Conservation (phyloP, 768 basidiomycete genomes). For the Termitomyces sp. region DNA sequence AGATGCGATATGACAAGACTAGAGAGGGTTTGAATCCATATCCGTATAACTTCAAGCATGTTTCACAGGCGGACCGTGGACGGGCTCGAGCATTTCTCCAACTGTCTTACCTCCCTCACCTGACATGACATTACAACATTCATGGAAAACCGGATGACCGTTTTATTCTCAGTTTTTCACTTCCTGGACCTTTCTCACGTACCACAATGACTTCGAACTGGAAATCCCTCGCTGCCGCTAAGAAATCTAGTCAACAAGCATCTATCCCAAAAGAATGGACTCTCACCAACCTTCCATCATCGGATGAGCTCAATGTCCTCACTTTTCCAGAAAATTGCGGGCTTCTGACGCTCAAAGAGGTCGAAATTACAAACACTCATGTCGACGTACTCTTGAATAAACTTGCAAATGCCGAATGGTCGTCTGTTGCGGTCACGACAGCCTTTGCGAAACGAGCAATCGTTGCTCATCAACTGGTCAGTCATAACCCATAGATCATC, state of each 20-base stretch:
- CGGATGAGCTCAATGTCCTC: constrained; percentile 46
- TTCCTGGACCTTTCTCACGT: not conserved
- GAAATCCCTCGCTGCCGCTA: constrained; percentile 49
- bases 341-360: constrained; percentile 47
- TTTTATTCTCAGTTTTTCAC: not conserved
- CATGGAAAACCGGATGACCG: not conserved
- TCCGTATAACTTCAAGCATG: no score
- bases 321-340: constrained; percentile 51
- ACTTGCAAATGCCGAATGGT: constrained; percentile 50
- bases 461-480: constrained; percentile 72
- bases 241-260: constrained; percentile 46
- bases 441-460: constrained; percentile 78
- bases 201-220: constrained; percentile 32
- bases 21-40: not conserved
- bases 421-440: constrained; percentile 61
- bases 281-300: constrained; percentile 39
- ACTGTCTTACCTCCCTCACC: not conserved
- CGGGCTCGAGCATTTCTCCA: not conserved
- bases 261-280: constrained; percentile 66
- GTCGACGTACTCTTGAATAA: constrained; percentile 45
- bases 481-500: constrained; percentile 15
- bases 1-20: not conserved
- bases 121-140: not conserved
- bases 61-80: no score
- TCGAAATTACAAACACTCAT: constrained; percentile 40